phyloP scores from a whole-genome alignment of 2,329 filamentous ascomycete species.

The Alternaria brassicicola region DNA sequence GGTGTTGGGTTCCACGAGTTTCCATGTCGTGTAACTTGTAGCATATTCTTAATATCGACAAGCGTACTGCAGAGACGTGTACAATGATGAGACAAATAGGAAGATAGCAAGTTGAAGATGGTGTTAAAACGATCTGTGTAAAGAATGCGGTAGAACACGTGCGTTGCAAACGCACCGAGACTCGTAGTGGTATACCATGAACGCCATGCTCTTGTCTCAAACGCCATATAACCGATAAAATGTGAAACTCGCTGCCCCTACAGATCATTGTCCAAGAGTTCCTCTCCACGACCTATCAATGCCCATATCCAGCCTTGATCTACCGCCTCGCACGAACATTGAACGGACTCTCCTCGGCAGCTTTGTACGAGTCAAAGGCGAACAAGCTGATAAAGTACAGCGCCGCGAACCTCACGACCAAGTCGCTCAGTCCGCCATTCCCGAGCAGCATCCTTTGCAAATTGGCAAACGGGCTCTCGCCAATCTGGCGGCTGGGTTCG shows the following conservation, averaged over 20 bases:
- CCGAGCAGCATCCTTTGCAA: slow-evolving; percentile 36
- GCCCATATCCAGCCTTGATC: neutral
- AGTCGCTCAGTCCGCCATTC: slow-evolving; percentile 47
- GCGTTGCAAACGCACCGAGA: neutral
- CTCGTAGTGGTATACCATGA: slow-evolving; percentile 7
- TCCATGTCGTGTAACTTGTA: no score
- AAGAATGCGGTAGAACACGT: neutral
- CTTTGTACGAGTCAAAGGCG: slow-evolving; percentile 52
- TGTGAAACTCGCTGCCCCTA: neutral
- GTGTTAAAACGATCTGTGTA: neutral
- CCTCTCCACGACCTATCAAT: neutral
- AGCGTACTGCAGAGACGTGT: neutral
- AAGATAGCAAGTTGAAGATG: neutral
- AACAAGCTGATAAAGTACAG: slow-evolving; percentile 55
- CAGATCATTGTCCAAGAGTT: neutral
- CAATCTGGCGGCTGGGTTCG: slow-evolving; percentile 32
- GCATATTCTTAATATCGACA: no score
- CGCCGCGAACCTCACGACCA: slow-evolving; percentile 53
- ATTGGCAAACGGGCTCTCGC: slow-evolving; percentile 33
- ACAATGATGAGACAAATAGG: no score
- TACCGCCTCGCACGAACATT: slow-evolving; percentile 43
- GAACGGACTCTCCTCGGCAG: slow-evolving; percentile 54
- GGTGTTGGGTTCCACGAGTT: no score
- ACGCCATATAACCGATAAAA: neutral
- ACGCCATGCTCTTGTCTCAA: slow-evolving; percentile 6